Base-by-base conservation (phyloP, 2,329 filamentous ascomycete species). In the Clonostachys chloroleuca region DNA sequence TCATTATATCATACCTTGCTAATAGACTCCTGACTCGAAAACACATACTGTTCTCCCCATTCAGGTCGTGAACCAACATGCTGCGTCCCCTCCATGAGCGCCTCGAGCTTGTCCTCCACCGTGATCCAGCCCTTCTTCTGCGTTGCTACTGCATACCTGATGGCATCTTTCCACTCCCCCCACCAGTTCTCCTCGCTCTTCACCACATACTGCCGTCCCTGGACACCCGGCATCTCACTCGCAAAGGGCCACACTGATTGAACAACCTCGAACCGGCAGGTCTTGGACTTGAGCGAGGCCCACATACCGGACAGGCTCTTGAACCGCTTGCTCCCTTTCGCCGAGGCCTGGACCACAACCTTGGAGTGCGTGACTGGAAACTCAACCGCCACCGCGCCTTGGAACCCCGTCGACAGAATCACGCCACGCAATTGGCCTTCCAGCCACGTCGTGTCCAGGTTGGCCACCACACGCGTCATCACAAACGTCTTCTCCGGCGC, bases 211-310 rank as follows among this genome's bases (percentile, higher is more conserved):
- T 30, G 24, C 43, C 73, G 67, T 12, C 58, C 70, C 16, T 51
- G 58, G 51, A 74, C 74, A 39, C 65, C 74, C 52, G 62, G 72
- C 55, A 59, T 65, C 5, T 67, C 63, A 51, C 73, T 75, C 2
- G 78, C 78, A 60, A 79, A 81, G 5, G 77, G 78, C 78, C 78
- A 82, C 2, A 81, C 70, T 1, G 71, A 68, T 56, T 78, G 77
- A 43, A 78, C 68, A 4, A 79, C 73, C 58, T 80, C 77, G 52
- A 80, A 81, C 24, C 24, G 24, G 24, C 24, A 24, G 24, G 24
- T 24, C 51, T 70, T 74, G 57, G 70, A 73, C 58, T 73, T 76
- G 5, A 76, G 75, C 1, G 68, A 66, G 24, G 24, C 24, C 52
- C 81, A 80, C 3, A 81, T 59, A 18, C 72, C 69, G 3, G 73